Percentiles rank a stretch among this genome's conserved stretches.
Evolutionary conservation across 2,329 filamentous ascomycete genomes (phyloP).

Genomic region (Fusarium staphyleae): DNA sequence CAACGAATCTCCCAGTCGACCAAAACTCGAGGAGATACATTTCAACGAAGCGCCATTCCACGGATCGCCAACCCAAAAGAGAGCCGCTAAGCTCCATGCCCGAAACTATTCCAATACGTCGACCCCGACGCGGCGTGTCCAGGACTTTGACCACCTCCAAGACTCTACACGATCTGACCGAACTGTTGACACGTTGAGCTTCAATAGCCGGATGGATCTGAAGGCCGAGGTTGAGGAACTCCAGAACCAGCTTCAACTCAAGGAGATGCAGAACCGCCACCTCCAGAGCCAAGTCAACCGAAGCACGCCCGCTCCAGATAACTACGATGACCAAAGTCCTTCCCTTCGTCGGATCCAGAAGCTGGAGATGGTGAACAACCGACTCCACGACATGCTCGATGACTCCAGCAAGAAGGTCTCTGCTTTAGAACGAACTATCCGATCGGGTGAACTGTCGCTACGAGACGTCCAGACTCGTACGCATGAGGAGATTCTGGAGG

Average conservation of each 20-base stretch:
- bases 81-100: slow-evolving; percentile 60
- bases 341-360: slow-evolving; percentile 85
- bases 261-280: slow-evolving; percentile 94
- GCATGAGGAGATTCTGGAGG: slow-evolving; percentile 90
- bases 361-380: slow-evolving; percentile 88
- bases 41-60: slow-evolving; percentile 78
- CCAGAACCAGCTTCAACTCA: slow-evolving; percentile 91
- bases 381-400: slow-evolving; percentile 92
- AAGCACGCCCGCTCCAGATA: slow-evolving; percentile 66
- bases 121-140: slow-evolving; percentile 77
- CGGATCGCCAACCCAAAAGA: slow-evolving; percentile 76
- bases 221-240: slow-evolving; percentile 90
- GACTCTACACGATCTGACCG: slow-evolving; percentile 86
- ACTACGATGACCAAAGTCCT: slow-evolving; percentile 78
- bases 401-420: slow-evolving; percentile 94
- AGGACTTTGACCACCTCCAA: slow-evolving; percentile 64
- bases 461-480: slow-evolving; percentile 92
- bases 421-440: slow-evolving; percentile 83
- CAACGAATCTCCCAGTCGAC: slow-evolving; percentile 73
- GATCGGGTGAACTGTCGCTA: slow-evolving; percentile 84
- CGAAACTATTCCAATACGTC: slow-evolving; percentile 75
- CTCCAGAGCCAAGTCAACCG: slow-evolving; percentile 87
- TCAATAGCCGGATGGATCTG: slow-evolving; percentile 89
- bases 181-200: slow-evolving; percentile 80
- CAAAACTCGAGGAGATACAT: slow-evolving; percentile 86